Conservation (phyloP, 495 filamentous ascomycete genomes). For the Chaetomium fimeti region DNA sequence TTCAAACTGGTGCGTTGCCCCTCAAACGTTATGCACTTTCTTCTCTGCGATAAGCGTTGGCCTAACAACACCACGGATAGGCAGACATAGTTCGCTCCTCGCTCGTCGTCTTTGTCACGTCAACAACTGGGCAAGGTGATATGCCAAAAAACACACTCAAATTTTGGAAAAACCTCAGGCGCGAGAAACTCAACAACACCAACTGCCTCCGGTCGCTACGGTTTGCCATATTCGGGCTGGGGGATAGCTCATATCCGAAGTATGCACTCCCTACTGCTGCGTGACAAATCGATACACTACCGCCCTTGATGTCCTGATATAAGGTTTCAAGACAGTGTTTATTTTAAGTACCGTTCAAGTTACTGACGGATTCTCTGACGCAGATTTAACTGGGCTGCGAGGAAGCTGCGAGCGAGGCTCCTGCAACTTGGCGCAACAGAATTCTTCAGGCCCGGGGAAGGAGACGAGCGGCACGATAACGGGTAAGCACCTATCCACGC, state of each 20-base stretch:
- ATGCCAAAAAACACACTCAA: slow-evolving; percentile 72
- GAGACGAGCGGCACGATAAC: slow-evolving; percentile 89
- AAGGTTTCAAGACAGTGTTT: background rate
- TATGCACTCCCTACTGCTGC: slow-evolving; percentile 36
- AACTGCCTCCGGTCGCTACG: slow-evolving; percentile 63
- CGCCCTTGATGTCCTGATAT: too few relatives aligned
- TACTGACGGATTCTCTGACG: slow-evolving; percentile 1
- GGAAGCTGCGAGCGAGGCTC: slow-evolving; percentile 83
- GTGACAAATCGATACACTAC: too few relatives aligned
- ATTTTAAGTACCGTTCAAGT: background rate
- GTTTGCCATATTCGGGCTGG: slow-evolving; percentile 86
- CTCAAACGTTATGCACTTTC: background rate
- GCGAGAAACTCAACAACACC: slow-evolving; percentile 69
- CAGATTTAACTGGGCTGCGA: slow-evolving; percentile 89
- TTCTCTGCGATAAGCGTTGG: slow-evolving; percentile 26
- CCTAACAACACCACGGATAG: slow-evolving; percentile 29
- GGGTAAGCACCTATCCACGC: slow-evolving; percentile 59
- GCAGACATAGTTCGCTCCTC: slow-evolving; percentile 50
- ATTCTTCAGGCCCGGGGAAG: slow-evolving; percentile 75
- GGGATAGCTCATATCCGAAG: slow-evolving; percentile 92
- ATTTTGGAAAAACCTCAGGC: slow-evolving; percentile 83
- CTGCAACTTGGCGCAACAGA: slow-evolving; percentile 81
- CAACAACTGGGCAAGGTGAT: slow-evolving; percentile 94
- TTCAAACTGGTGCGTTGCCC: slow-evolving; percentile 65
- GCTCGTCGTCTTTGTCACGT: slow-evolving; percentile 74